Evolutionary conservation across 1,284 basidiomycete species (phyloP).

Genomic region (Puccinia triticina): DNA sequence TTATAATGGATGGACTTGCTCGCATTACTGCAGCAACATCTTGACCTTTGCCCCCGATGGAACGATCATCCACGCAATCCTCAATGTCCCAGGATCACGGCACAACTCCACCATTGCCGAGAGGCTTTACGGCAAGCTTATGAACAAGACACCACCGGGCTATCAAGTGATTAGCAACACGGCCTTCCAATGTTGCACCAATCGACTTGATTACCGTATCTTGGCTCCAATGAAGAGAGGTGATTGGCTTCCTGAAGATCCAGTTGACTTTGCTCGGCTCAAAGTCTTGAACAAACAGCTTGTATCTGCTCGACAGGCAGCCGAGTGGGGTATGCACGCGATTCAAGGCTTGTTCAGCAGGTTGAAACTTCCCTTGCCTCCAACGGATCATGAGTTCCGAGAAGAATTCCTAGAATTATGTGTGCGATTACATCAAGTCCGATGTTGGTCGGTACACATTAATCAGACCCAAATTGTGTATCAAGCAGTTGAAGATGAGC

Average conservation of each 20-base stretch:
- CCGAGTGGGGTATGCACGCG: neutral
- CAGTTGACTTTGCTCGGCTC: neutral
- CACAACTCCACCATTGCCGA: neutral
- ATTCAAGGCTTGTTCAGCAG: neutral
- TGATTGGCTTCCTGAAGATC: neutral
- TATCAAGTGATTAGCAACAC: neutral
- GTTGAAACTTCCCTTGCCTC: neutral
- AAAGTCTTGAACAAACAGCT: neutral
- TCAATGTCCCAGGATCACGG: neutral
- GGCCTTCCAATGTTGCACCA: neutral
- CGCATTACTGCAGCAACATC: slow-evolving; percentile 10
- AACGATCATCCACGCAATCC: neutral
- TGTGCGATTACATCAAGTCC: neutral
- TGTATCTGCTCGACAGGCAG: neutral
- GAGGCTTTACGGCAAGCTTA: neutral
- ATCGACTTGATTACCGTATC: neutral
- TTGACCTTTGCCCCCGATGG: neutral
- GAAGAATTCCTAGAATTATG: neutral
- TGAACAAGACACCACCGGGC: neutral
- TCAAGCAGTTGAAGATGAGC: neutral
- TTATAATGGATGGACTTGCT: neutral
- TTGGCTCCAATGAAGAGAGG: neutral
- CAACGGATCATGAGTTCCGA: neutral
- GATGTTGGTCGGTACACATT: neutral
- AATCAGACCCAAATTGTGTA: neutral